These are phyloP conservation scores for Botrytis fragariae DNA, from an alignment of 2,329 filamentous ascomycete genomes.

Conservation along the genomic window DNA sequence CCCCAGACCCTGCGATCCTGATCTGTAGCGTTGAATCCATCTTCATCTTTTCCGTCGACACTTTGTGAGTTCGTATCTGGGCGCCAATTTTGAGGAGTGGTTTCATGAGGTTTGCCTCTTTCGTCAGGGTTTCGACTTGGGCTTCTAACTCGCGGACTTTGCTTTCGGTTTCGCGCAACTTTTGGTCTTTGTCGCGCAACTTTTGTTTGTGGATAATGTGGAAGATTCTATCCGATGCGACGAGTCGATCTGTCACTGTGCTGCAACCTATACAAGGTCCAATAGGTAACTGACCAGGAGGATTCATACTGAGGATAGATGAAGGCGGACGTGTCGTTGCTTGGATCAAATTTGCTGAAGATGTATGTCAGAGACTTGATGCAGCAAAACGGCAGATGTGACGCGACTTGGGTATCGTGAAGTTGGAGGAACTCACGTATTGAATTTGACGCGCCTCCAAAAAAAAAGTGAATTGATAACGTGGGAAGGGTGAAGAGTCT, in stretches of 20 bases:
- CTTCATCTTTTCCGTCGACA: conserved; percentile 12
- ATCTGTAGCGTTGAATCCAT: background rate
- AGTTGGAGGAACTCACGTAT: background rate
- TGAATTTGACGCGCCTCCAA: background rate
- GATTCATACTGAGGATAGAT: background rate
- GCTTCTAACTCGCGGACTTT: conserved; percentile 6
- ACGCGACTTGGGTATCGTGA: background rate
- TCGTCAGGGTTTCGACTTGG: background rate
- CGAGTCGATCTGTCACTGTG: conserved; percentile 1
- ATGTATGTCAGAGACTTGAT: background rate
- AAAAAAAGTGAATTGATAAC: background rate
- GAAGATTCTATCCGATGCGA: conserved; percentile 3
- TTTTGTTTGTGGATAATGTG: conserved; percentile 7
- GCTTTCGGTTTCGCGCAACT: background rate
- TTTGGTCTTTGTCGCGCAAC: conserved; percentile 8
- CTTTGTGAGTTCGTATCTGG: conserved; percentile 2
- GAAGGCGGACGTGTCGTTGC: no score
- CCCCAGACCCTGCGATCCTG: background rate
- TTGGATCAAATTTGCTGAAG: background rate
- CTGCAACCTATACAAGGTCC: conserved; percentile 4
- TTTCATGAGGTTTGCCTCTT: conserved; percentile 7
- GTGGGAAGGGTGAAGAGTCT: no score
- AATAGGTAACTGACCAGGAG: background rate
- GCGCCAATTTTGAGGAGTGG: conserved; percentile 3
- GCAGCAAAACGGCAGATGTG: no score